Conservation (phyloP, 495 filamentous ascomycete genomes). For the Aspergillus homomorphus region DNA sequence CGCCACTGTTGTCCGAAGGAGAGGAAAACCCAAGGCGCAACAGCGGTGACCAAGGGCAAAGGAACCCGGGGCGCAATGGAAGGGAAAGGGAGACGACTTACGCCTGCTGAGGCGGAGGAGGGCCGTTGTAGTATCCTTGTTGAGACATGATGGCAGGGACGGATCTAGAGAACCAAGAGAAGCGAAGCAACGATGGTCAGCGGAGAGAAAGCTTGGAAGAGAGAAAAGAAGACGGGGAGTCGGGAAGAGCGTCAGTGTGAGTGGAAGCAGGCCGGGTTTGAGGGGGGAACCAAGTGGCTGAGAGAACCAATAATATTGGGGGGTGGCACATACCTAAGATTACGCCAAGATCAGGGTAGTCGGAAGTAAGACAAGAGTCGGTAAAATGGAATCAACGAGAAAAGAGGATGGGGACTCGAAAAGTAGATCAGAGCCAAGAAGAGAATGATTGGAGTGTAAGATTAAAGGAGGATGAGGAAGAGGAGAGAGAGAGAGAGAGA, state of each 20-base stretch:
- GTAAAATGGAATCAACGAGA: too few relatives aligned
- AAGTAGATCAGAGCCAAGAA: constrained; percentile 8
- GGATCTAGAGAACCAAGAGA: not conserved
- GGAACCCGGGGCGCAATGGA: constrained; percentile 1
- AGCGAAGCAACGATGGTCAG: constrained; percentile 3
- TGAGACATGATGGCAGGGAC: constrained; percentile 17
- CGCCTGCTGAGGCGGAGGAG: constrained; percentile 28
- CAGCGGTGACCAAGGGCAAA: not conserved
- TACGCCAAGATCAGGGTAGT: constrained; percentile 22
- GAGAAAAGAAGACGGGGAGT: constrained; percentile 1
- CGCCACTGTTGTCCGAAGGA: not conserved
- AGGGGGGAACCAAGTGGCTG: not conserved
- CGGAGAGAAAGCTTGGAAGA: constrained; percentile 2
- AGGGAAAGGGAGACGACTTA: constrained; percentile 16
- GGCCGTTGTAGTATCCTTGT: constrained; percentile 22
- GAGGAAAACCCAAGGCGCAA: not conserved
- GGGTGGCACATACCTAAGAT: constrained; percentile 17
- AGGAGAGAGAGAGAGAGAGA: constrained; percentile 1
- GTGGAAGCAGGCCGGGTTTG: not conserved
- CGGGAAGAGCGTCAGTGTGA: constrained; percentile 1
- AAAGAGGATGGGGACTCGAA: constrained; percentile 5
- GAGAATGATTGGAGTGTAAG: not conserved
- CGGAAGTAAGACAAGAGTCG: constrained; percentile 17
- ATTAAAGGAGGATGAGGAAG: not conserved
- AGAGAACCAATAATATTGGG: constrained; percentile 20